A percentile compares a stretch with the other conserved stretches of the same genome.
phyloP scores from a whole-genome alignment of 2,329 filamentous ascomycete species.

The Purpureocillium takamizusanense region DNA sequence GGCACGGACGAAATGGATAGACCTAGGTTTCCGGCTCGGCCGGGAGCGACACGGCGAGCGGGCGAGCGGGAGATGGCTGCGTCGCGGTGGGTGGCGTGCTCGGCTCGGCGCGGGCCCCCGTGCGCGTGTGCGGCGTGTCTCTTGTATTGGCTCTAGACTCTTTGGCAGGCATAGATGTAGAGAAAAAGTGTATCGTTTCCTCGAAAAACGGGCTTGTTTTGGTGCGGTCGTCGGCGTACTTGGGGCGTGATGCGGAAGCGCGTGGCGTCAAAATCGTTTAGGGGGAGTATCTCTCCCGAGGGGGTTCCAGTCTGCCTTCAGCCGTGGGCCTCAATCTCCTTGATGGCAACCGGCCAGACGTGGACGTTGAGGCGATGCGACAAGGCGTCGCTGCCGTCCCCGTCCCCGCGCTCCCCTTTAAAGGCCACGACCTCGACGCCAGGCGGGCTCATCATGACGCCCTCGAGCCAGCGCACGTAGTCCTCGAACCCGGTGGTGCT shows the following conservation, averaged over 20 bases:
- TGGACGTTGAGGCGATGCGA: neutral
- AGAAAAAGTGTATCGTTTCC: neutral
- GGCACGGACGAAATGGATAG: neutral
- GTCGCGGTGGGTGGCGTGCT: too few relatives aligned
- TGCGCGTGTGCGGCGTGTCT: neutral
- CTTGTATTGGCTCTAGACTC: neutral
- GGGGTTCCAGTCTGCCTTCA: too few relatives aligned
- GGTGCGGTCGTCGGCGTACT: too few relatives aligned
- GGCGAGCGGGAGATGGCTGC: too few relatives aligned
- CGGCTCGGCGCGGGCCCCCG: too few relatives aligned
- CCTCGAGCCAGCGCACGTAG: conserved; percentile 32
- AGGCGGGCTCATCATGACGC: conserved; percentile 22
- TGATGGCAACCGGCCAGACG: neutral
- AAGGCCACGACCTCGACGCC: conserved; percentile 12
- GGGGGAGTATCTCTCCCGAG: too few relatives aligned
- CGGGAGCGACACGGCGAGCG: too few relatives aligned
- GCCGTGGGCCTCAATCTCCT: too few relatives aligned
- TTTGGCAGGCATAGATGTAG: neutral
- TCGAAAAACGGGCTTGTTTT: too few relatives aligned
- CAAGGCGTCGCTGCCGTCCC: too few relatives aligned
- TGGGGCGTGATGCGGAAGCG: too few relatives aligned
- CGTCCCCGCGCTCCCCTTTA: conserved; percentile 3
- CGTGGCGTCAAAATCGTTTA: too few relatives aligned
- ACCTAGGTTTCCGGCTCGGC: neutral
- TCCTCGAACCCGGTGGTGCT: conserved; percentile 30